phyloP scores from a whole-genome alignment of 345 rosid species.

The Aurinia saxatilis region DNA sequence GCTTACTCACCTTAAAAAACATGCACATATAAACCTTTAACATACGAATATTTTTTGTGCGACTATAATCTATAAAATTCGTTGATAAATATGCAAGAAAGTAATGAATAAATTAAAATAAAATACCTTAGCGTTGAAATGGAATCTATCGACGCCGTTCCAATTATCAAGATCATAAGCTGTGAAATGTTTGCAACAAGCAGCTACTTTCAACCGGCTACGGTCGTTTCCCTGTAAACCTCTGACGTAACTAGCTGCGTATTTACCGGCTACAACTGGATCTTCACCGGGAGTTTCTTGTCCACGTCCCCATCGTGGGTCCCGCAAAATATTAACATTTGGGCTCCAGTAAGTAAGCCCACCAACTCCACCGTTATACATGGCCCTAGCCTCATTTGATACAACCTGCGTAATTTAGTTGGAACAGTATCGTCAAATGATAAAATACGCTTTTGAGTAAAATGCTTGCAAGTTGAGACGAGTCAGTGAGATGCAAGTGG shows the following conservation, averaged over 20 bases:
- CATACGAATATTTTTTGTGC: no score
- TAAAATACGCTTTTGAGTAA: constrained; percentile 13
- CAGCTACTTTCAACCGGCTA: constrained; percentile 65
- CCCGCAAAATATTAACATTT: constrained; percentile 65
- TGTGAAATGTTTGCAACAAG: constrained; percentile 84
- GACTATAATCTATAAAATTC: no score
- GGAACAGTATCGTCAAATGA: background rate
- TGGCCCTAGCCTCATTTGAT: constrained; percentile 72
- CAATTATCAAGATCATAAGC: constrained; percentile 87
- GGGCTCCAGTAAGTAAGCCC: constrained; percentile 88
- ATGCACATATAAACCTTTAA: background rate
- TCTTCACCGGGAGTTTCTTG: constrained; percentile 97
- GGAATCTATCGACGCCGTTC: constrained; percentile 75
- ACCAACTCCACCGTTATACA: constrained; percentile 59
- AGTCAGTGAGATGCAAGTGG: constrained; percentile 23
- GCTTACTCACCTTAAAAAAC: constrained; percentile 63
- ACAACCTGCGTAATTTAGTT: constrained; percentile 43
- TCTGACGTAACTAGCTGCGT: constrained; percentile 69
- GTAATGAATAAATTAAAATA: background rate
- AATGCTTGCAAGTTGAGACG: constrained; percentile 11
- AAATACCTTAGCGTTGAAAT: constrained; percentile 69
- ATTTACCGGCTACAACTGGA: constrained; percentile 59
- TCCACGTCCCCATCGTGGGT: constrained; percentile 91
- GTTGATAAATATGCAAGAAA: background rate
- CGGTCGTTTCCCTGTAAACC: constrained; percentile 66